Base-by-base conservation (phyloP, 345 rosid species). In the Corymbia maculata region DNA sequence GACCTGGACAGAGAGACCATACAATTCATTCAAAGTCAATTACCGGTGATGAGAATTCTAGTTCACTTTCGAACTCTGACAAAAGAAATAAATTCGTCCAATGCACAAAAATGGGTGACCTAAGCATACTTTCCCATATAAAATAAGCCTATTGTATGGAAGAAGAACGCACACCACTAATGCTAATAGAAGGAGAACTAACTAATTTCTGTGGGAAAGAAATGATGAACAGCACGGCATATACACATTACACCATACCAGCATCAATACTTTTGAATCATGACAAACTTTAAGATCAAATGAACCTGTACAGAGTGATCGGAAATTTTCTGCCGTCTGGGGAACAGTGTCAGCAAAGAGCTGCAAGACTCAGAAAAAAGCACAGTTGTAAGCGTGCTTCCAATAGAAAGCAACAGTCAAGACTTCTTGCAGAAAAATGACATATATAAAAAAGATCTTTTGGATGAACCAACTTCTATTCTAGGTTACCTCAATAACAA, bases 231-330 rank as follows among this genome's bases (percentile, higher is more conserved):
- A 16, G 55, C 49, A 8, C n/a, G 7, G 45, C 57, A 53, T 55
- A 42, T 52, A 52, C 45, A 87, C 21, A 70, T 44, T 30, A 36
- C 2, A 12, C 49, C 82, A 36, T 19, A 75, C 82, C 82, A 75
- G 49, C 53, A 52, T 17, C 52, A 21, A 51, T 44, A n/a, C 45
- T 17, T 45, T 86, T 28, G 8, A n/a, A 64, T 45, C 44, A 79
- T 68, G 70, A 9, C 22, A 85, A 52, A 45, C 66, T 53, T 47
- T 52, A 89, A 50, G 42, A 36, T 79, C 53, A 11, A 87, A 88
- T 51, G 53, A 94, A 97, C 99, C 99, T 91, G 98, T 95, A 90
- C 98, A 98, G 75, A 98, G 98, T 87, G 97, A 96, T 85, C 98
- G 96, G 68, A 98, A 98, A 92, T 98, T 98, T 88, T 98, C 99